Conservation (phyloP, 1,139 yeast species). For the Taphrina pruni region DNA sequence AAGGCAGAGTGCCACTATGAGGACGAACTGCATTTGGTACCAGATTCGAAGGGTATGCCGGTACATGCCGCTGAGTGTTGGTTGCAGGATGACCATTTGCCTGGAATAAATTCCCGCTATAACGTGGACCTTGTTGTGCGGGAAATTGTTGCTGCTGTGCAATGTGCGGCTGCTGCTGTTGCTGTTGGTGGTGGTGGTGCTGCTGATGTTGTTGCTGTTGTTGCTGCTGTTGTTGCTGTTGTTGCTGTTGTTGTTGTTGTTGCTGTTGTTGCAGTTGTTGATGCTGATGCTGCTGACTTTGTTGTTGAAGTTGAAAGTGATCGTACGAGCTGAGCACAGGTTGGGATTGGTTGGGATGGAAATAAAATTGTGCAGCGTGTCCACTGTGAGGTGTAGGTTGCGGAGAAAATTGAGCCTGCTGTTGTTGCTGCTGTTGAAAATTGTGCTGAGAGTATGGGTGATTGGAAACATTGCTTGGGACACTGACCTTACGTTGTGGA, state of each 20-base stretch:
- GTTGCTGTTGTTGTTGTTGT: slow-evolving; percentile 14
- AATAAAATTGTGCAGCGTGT: slow-evolving; percentile 10
- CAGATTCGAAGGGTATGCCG: slow-evolving; percentile 26
- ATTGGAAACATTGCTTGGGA: background rate
- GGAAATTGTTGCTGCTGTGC: slow-evolving; percentile 13
- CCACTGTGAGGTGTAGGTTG: background rate
- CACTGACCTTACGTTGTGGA: slow-evolving; percentile 19
- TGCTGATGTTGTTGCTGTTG: background rate
- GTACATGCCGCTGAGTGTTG: slow-evolving; percentile 19
- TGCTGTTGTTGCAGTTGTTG: slow-evolving; percentile 7
- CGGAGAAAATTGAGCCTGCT: background rate
- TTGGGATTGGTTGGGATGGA: slow-evolving; percentile 19
- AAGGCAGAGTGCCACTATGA: slow-evolving; percentile 24
- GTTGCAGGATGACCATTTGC: slow-evolving; percentile 31
- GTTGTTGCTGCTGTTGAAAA: slow-evolving; percentile 16
- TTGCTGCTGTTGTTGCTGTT: background rate
- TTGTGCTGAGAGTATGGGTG: slow-evolving; percentile 8
- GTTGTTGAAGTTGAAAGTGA: slow-evolving; percentile 12
- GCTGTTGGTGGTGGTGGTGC: slow-evolving; percentile 3
- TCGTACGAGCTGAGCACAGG: slow-evolving; percentile 19
- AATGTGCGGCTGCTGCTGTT: background rate
- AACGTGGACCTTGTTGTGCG: slow-evolving; percentile 11
- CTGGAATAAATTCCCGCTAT: slow-evolving; percentile 29
- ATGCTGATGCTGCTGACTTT: slow-evolving; percentile 10
- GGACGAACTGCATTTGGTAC: slow-evolving; percentile 19